A percentile compares a stretch with the other conserved stretches of the same genome.
Conservation (phyloP, 768 basidiomycete species). For the Tylopilus plumbeoviolaceoides region DNA sequence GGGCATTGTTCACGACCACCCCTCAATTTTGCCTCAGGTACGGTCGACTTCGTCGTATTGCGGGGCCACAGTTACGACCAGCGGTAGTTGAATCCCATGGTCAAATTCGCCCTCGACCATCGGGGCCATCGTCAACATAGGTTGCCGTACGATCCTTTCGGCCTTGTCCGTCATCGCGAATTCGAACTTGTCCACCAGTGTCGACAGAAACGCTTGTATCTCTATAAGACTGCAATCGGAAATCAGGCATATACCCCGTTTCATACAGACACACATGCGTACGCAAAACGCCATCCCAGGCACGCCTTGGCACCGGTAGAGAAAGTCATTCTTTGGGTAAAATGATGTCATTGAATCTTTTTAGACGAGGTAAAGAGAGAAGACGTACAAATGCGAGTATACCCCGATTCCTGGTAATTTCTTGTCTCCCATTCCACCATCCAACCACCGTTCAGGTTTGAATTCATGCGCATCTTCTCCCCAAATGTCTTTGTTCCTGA, state of each 20-base stretch:
- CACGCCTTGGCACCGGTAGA: constrained; percentile 13
- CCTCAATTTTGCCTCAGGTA: background rate
- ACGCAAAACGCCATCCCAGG: constrained; percentile 30
- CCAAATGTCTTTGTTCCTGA: constrained; percentile 21
- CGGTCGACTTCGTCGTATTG: background rate
- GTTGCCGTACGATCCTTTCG: constrained; percentile 20
- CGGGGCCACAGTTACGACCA: constrained; percentile 16
- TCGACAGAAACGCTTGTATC: constrained; percentile 54
- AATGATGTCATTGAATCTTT: background rate
- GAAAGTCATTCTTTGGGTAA: constrained; percentile 16
- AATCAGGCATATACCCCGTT: background rate
- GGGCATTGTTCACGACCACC: too few species aligned
- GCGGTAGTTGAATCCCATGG: constrained; percentile 29
- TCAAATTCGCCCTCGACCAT: constrained; percentile 31
- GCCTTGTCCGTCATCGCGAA: constrained; percentile 34
- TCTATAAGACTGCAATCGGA: constrained; percentile 35
- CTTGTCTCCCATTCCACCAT: background rate
- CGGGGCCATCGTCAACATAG: constrained; percentile 30
- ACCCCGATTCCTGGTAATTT: constrained; percentile 13
- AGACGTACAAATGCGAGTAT: constrained; percentile 9
- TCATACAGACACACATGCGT: background rate
- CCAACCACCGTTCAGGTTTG: constrained; percentile 12
- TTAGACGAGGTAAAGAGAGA: background rate
- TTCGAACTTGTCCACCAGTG: constrained; percentile 51
- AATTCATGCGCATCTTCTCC: constrained; percentile 25